These are phyloP conservation scores for Linum trigynum DNA, from an alignment of 345 rosid species.

Conservation along the genomic window DNA sequence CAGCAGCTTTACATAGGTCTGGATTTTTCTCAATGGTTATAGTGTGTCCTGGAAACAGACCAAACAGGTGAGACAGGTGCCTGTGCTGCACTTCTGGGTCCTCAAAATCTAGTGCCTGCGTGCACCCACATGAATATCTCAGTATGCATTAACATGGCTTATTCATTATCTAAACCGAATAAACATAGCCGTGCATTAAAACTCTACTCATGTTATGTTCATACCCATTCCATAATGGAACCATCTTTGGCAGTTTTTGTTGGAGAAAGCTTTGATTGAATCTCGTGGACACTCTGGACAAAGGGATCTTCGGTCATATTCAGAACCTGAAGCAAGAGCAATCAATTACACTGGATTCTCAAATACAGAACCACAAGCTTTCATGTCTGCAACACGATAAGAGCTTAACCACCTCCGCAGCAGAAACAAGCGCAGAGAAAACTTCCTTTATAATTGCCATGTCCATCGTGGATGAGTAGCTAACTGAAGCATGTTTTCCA, in stretches of 20 bases:
- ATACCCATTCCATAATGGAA: slow-evolving; percentile 96
- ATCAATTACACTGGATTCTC: background rate
- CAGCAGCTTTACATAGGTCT: slow-evolving; percentile 74
- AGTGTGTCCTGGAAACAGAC: slow-evolving; percentile 85
- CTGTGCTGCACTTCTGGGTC: slow-evolving; percentile 78
- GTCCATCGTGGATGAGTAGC: slow-evolving; percentile 97
- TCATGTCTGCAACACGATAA: background rate
- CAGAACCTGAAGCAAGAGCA: slow-evolving; percentile 35
- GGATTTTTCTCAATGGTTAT: slow-evolving; percentile 55
- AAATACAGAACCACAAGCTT: background rate
- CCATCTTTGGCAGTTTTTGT: slow-evolving; percentile 64
- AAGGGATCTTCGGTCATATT: slow-evolving; percentile 45
- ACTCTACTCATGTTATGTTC: background rate
- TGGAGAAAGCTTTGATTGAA: slow-evolving; percentile 61
- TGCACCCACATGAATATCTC: background rate
- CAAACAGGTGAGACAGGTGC: slow-evolving; percentile 87
- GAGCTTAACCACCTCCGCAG: slow-evolving; percentile 55
- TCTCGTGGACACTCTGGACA: slow-evolving; percentile 39
- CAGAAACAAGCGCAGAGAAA: slow-evolving; percentile 55
- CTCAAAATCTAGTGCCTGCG: slow-evolving; percentile 66
- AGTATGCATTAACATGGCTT: background rate
- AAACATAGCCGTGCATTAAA: background rate
- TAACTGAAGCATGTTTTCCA: slow-evolving; percentile 70
- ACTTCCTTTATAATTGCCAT: slow-evolving; percentile 73
- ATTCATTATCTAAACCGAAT: background rate